Base-by-base conservation (phyloP, 1,284 basidiomycete genomes). In the Papiliotrema fonsecae region DNA sequence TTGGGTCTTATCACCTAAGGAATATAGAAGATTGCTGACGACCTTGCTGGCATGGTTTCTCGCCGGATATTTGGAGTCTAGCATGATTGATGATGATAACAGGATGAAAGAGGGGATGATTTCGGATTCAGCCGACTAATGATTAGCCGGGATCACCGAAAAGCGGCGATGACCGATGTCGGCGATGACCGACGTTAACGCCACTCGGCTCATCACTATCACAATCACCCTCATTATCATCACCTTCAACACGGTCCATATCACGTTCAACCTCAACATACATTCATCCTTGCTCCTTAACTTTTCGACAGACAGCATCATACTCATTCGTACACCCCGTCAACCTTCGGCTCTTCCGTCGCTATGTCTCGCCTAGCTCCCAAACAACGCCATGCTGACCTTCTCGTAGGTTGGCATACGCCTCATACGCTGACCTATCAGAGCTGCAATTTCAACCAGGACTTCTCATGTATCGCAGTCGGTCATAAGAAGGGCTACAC, bases 401-500 rank as follows among this genome's bases (percentile, higher is more conserved):
- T 74, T 16, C 58, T 74, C 26, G 71, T 72, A 43, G 40, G 70
- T 58, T 22, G 10, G 9, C 7, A 7, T 16, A 14, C 18, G 43
- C 7, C 37, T 19, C 18, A 19, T 26, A 6, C 22, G 30, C 51
- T 38, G 38, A 47, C 27, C 11, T 47, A 4, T 2, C 48, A 73
- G 71, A 68, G 67, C 54, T 74, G 73, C 54, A 73, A 70, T 50
- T 74, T 73, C 59, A 74, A 74, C 53, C 73, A 74, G 50, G 73
- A 74, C 59, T 73, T 69, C 51, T 70, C 68, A 31, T 97, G 93
- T 70, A 82, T 97, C 53, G 90, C 91, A 2, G 87, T 97, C 9
- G 96, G 96, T 1, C 96, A 94, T 42, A 83, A 87, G 61, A 90
- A 88, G 72, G 96, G 96, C 3, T 98, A 97, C 72, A 88, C 86